Base-by-base conservation (phyloP, 2,329 filamentous ascomycete species). In the Byssoonygena ceratinophila region DNA sequence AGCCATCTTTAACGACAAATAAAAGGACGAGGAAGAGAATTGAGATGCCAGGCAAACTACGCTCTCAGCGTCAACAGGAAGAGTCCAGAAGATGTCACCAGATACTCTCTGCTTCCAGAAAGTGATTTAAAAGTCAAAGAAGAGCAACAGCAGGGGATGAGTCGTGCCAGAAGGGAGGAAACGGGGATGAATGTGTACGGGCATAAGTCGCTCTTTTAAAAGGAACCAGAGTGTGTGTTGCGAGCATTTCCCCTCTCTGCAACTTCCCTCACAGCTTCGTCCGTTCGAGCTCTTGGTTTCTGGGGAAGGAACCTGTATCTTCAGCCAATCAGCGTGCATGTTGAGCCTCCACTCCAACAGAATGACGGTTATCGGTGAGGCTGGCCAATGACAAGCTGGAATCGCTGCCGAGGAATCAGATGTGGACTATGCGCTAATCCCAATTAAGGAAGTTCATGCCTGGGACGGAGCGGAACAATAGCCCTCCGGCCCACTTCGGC, bases 1-100 rank as follows among this genome's bases (percentile, higher is more conserved):
- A 41, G 68, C 61, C 68, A 71, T 70, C 61, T 53, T 34, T 4
- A 25, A 14, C 16, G n/a, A 27, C 3, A 7, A 44, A 43, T 34
- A 11, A 11, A 44, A 36, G 12, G 2, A 16, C 8, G 14, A 29
- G 7, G 22, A 23, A 8, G 23, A n/a, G 20, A 31, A 49, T 4
- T n/a, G 12, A 40, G 12, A 4, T 4, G 32, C 12, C 11, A 40
- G 20, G 29, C 25, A 41, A 27, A 36, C 23, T 49, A 11, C 14
- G 14, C 34, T 40, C 23, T 5, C 4, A 32, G 20, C 12, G 20
- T n/a, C n/a, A 39, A 23, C 46, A n/a, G 20, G 34, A 23, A n/a
- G n/a, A 31, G 16, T 2, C 6, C 20, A 20, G 45, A 36, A 25
- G 45, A 47, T 37, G 45, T 47, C 45, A 48, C 32, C 23, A 12